Percentiles rank a stretch among this genome's conserved stretches.
These are phyloP conservation scores for Spatholobus suberectus DNA, from an alignment of 306 rosid species.

Conservation along the genomic window DNA sequence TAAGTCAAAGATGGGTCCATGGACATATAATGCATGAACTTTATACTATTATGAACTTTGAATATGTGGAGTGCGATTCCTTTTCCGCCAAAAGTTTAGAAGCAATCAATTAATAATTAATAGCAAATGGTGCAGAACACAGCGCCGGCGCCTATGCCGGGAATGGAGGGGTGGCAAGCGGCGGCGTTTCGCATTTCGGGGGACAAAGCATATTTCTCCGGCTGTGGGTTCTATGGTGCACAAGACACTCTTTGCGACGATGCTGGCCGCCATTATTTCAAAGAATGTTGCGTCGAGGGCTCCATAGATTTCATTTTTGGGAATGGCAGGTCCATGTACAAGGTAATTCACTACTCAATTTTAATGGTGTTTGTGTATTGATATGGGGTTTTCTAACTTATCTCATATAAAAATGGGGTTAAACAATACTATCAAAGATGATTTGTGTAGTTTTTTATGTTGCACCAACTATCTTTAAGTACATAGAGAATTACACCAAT, in stretches of 20 bases:
- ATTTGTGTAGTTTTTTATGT: too few species aligned
- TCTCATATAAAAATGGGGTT: too few species aligned
- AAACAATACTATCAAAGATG: too few species aligned
- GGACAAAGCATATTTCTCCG: conserved; percentile 79
- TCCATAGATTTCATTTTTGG: conserved; percentile 88
- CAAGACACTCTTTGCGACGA: conserved; percentile 85
- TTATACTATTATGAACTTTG: background rate
- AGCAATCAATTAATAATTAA: background rate
- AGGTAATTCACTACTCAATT: conserved; percentile 36
- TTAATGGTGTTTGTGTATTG: background rate
- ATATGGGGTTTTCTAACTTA: too few species aligned
- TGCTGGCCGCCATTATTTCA: conserved; percentile 82
- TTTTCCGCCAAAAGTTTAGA: background rate
- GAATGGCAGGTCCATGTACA: conserved; percentile 82
- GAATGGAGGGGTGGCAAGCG: conserved; percentile 88
- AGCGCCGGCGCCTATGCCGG: conserved; percentile 87
- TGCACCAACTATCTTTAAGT: too few species aligned
- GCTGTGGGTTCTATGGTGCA: conserved; percentile 80
- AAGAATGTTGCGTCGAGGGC: conserved; percentile 75
- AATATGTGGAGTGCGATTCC: background rate
- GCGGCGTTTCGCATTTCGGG: conserved; percentile 80
- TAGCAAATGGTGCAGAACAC: conserved; percentile 55
- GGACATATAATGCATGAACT: background rate
- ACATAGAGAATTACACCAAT: too few species aligned
- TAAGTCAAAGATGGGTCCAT: background rate